These are phyloP conservation scores for Drechslerella stenobrocha DNA, from an alignment of 2,329 filamentous ascomycete genomes.

Conservation along the genomic window DNA sequence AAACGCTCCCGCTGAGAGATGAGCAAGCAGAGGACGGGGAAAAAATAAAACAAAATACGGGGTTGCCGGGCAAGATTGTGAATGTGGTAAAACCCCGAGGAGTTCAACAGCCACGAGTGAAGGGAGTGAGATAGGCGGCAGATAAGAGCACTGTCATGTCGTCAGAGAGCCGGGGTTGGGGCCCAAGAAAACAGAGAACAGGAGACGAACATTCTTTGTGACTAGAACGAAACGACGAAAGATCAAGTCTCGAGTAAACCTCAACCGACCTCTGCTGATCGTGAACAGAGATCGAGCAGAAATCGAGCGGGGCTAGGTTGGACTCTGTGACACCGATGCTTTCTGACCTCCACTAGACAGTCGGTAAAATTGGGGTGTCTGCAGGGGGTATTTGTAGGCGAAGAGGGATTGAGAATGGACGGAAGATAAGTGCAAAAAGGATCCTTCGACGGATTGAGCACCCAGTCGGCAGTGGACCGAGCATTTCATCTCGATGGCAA, in stretches of 20 bases:
- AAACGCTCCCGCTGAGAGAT: conserved; percentile 35
- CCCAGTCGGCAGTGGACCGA: background rate
- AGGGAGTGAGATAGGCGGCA: conserved; percentile 6
- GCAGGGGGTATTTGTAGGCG: conserved; percentile 48
- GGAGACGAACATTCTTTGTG: conserved; percentile 15
- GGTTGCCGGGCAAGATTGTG: background rate
- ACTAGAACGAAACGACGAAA: conserved; percentile 10
- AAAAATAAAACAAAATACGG: conserved; percentile 9
- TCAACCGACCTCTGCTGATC: conserved; percentile 27
- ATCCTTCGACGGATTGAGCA: conserved; percentile 15
- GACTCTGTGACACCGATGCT: conserved; percentile 41
- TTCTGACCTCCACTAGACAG: conserved; percentile 41
- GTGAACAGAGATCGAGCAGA: conserved; percentile 23
- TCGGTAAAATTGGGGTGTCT: conserved; percentile 47
- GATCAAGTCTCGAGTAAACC: conserved; percentile 20
- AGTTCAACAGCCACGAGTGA: background rate
- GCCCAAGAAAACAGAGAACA: conserved; percentile 15
- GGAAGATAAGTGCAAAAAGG: conserved; percentile 10
- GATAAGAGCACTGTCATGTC: conserved; percentile 1
- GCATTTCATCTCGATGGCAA: background rate
- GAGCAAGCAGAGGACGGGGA: conserved; percentile 28
- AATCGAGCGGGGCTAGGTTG: conserved; percentile 44
- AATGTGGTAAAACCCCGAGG: conserved; percentile 8
- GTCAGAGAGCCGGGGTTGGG: conserved; percentile 18
- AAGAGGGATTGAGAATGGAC: conserved; percentile 41